These are phyloP conservation scores for Debaryomyces subglobosus DNA, from an alignment of 1,139 yeast genomes.

Conservation along the genomic window DNA sequence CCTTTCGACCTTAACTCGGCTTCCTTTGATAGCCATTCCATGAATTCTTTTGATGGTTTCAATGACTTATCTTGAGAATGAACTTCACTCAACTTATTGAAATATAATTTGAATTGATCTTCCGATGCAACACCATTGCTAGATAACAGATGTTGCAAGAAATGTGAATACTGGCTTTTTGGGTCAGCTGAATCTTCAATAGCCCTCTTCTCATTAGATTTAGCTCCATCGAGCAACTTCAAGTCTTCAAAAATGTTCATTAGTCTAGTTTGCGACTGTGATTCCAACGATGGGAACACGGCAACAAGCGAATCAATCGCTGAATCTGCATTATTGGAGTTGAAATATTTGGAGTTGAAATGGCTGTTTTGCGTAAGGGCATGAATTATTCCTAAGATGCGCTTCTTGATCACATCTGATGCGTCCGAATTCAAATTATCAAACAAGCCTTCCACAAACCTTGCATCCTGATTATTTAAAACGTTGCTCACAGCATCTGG, in stretches of 20 bases:
- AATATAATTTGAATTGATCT: slow-evolving; percentile 43
- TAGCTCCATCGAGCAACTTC: slow-evolving; percentile 21
- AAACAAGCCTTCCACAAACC: slow-evolving; percentile 22
- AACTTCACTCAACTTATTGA: slow-evolving; percentile 44
- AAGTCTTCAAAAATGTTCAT: slow-evolving; percentile 47
- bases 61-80: slow-evolving; percentile 29
- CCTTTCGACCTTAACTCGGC: slow-evolving; percentile 41
- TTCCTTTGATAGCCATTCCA: slow-evolving; percentile 66
- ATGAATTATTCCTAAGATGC: slow-evolving; percentile 52
- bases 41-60: slow-evolving; percentile 37
- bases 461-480: slow-evolving; percentile 18
- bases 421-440: slow-evolving; percentile 17
- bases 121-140: slow-evolving; percentile 29
- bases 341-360: slow-evolving; percentile 32
- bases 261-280: slow-evolving; percentile 35
- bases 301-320: slow-evolving; percentile 32
- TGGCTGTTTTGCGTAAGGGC: slow-evolving; percentile 38
- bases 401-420: slow-evolving; percentile 42
- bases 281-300: slow-evolving; percentile 32
- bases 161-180: slow-evolving; percentile 30
- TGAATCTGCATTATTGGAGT: slow-evolving; percentile 16
- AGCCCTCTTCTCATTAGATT: slow-evolving; percentile 26
- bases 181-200: slow-evolving; percentile 28
- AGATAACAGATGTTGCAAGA: slow-evolving; percentile 33
- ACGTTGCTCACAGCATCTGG: slow-evolving; percentile 54